Conservation (phyloP, 305 asterid genomes). For the Fraxinus floribunda region DNA sequence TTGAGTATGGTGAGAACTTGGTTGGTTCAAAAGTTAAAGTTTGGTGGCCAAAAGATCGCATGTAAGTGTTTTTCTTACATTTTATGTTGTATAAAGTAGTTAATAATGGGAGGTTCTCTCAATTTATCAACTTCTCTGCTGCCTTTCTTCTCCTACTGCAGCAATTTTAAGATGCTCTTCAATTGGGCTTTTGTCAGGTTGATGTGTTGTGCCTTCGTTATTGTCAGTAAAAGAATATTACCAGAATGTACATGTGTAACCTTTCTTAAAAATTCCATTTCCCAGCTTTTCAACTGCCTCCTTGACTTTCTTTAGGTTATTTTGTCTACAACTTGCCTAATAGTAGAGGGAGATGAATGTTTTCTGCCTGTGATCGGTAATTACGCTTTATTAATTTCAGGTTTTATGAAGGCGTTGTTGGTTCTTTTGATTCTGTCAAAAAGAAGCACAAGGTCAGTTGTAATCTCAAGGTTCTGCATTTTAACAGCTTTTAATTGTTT, state of each 20-base stretch:
- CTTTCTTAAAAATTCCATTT: background rate
- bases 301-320: background rate
- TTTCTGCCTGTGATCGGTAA: conserved; percentile 19
- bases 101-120: conserved; percentile 7
- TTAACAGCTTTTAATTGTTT: background rate
- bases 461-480: conserved; percentile 8
- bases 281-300: background rate
- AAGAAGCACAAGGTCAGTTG: conserved; percentile 75
- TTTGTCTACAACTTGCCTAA: background rate
- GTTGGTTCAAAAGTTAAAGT: conserved; percentile 80
- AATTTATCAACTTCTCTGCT: conserved; percentile 4
- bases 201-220: background rate
- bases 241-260: background rate
- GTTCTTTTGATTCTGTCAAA: conserved; percentile 64
- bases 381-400: conserved; percentile 38
- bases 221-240: background rate
- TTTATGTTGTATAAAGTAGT: conserved; percentile 5
- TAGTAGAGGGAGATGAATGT: conserved; percentile 3
- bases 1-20: conserved; percentile 48
- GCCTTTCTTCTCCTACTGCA: background rate
- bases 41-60: conserved; percentile 83
- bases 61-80: conserved; percentile 48
- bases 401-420: conserved; percentile 77
- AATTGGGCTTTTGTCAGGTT: background rate
- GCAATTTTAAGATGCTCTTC: background rate